These are phyloP conservation scores for Puccinia sorghi DNA, from an alignment of 1,284 basidiomycete genomes.

Conservation along the genomic window DNA sequence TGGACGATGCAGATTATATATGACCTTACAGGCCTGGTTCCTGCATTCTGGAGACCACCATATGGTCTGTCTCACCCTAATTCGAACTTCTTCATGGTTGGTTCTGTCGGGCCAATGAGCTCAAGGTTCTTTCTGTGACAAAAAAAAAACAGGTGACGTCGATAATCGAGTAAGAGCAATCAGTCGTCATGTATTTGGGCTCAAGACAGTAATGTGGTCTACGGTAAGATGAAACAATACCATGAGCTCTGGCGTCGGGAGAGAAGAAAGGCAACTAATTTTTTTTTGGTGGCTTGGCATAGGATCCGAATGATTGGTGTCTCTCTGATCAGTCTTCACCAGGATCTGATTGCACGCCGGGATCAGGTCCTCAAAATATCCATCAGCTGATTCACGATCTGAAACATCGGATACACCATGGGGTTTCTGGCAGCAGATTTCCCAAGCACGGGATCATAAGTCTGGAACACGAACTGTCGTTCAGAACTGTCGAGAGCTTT, in stretches of 20 bases:
- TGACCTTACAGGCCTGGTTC: conserved; percentile 65
- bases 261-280: not conserved
- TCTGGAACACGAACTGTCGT: conserved; percentile 78
- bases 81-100: not conserved
- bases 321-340: conserved; percentile 38
- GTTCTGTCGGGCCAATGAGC: not conserved
- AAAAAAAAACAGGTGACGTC: conserved; percentile 34
- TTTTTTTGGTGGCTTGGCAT: not conserved
- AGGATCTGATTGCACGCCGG: conserved; percentile 27
- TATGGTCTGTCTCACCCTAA: conserved; percentile 63
- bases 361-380: conserved; percentile 46
- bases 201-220: conserved; percentile 76
- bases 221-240: conserved; percentile 61
- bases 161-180: conserved; percentile 48
- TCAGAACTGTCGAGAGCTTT: conserved; percentile 68
- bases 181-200: conserved; percentile 55
- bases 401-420: conserved; percentile 4
- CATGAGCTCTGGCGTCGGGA: not conserved
- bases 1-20: conserved; percentile 80
- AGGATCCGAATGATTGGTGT: conserved; percentile 50
- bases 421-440: conserved; percentile 59
- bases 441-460: conserved; percentile 70
- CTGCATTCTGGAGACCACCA: conserved; percentile 64
- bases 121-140: not conserved
- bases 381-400: conserved; percentile 16